These are phyloP conservation scores for Trametes cubensis DNA, from an alignment of 768 basidiomycete genomes.

Conservation along the genomic window DNA sequence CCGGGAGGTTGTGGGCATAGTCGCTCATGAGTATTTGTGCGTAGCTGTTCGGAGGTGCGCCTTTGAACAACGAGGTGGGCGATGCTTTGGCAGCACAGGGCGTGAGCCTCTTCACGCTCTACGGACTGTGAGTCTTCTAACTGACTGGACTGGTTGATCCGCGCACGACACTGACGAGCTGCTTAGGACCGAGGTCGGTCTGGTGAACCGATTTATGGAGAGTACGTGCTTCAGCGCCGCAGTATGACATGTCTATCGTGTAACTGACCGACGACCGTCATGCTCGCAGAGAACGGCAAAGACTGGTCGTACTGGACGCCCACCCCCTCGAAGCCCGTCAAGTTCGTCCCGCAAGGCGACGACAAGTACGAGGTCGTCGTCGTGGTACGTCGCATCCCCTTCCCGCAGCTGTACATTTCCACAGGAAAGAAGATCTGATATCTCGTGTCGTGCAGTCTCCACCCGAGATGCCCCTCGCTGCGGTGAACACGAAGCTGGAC, in stretches of 20 bases:
- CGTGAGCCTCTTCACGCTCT: conserved; percentile 38
- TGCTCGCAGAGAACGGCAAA: conserved; percentile 1
- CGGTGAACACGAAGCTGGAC: conserved; percentile 16
- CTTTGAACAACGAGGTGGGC: conserved; percentile 40
- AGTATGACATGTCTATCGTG: no score
- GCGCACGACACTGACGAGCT: not conserved
- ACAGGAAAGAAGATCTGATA: no score
- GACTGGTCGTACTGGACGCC: conserved; percentile 18
- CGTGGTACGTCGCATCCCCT: not conserved
- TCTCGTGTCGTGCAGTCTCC: not conserved
- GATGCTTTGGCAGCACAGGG: conserved; percentile 38
- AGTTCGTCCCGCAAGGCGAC: conserved; percentile 5
- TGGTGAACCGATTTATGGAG: not conserved
- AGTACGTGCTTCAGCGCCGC: not conserved
- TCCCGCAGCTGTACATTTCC: not conserved
- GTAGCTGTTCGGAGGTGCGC: conserved; percentile 44
- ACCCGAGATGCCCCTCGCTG: not conserved
- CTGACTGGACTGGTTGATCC: no score
- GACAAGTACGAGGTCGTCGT: conserved; percentile 12
- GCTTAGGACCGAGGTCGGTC: conserved; percentile 18
- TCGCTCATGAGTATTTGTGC: no score
- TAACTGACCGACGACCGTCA: no score
- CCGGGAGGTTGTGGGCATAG: not conserved
- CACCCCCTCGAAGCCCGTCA: no score
- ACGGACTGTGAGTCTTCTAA: conserved; percentile 38